Evolutionary conservation across 2,329 filamentous ascomycete species (phyloP).

Genomic region (Xenoacremonium recifei): DNA sequence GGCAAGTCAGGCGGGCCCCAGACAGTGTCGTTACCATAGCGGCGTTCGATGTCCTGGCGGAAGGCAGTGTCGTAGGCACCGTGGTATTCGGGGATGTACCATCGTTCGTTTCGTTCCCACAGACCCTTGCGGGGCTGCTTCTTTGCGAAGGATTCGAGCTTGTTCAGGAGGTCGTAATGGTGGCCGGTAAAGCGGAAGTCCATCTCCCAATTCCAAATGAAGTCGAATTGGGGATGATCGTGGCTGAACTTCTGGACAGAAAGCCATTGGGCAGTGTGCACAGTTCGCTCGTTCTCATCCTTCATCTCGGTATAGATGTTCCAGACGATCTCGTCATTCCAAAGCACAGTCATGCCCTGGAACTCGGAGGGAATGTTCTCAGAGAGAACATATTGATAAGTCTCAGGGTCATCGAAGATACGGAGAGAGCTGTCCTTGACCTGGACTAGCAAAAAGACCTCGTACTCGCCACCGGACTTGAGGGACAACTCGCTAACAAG

Average conservation of each 20-base stretch:
- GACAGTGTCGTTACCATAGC: constrained; percentile 52
- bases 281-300: constrained; percentile 52
- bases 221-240: constrained; percentile 77
- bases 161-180: constrained; percentile 75
- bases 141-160: constrained; percentile 60
- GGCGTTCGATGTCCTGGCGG: constrained; percentile 58
- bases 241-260: constrained; percentile 74
- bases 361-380: constrained; percentile 69
- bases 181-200: constrained; percentile 78
- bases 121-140: constrained; percentile 69
- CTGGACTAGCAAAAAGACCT: constrained; percentile 77
- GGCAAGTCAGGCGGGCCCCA: constrained; percentile 66
- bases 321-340: constrained; percentile 72
- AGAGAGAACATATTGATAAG: constrained; percentile 59
- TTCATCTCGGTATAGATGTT: constrained; percentile 75
- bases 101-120: constrained; percentile 72
- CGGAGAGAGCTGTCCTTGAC: constrained; percentile 62
- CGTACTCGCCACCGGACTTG: constrained; percentile 75
- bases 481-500: constrained; percentile 76
- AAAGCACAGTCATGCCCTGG: constrained; percentile 67
- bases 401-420: constrained; percentile 58
- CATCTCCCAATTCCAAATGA: constrained; percentile 86
- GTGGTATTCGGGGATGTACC: constrained; percentile 68
- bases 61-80: constrained; percentile 68
- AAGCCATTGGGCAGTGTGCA: constrained; percentile 66